Evolutionary conservation across 2,329 filamentous ascomycete genomes (phyloP).

Genomic region (Curvularia sp.): DNA sequence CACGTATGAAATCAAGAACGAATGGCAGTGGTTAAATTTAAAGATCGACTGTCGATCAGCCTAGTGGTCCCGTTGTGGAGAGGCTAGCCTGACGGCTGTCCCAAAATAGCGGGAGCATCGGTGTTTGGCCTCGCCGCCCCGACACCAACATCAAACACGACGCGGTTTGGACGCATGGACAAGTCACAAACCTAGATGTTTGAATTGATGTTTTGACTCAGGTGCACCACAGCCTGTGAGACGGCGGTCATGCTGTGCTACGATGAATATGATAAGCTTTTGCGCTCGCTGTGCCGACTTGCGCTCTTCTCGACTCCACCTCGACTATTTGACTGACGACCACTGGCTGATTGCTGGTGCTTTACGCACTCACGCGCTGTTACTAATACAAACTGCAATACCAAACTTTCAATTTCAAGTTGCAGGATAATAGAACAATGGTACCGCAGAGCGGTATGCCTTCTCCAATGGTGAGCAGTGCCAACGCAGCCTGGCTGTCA

Average conservation of each 20-base stretch:
- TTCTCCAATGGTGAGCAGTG: constrained; percentile 23
- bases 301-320: neutral
- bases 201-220: constrained; percentile 12
- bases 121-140: constrained; percentile 19
- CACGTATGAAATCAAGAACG: neutral
- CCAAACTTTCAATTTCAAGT: neutral
- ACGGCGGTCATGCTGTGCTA: constrained; percentile 11
- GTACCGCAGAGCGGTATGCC: constrained; percentile 21
- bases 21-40: neutral
- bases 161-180: constrained; percentile 19
- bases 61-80: neutral
- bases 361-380: neutral
- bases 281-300: constrained; percentile 11
- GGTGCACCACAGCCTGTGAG: neutral
- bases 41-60: constrained; percentile 1
- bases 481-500: neutral
- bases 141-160: constrained; percentile 19
- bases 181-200: constrained; percentile 12
- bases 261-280: constrained; percentile 21
- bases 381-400: neutral
- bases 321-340: neutral
- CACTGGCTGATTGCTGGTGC: constrained; percentile 1
- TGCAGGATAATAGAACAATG: constrained; percentile 13
- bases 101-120: constrained; percentile 20
- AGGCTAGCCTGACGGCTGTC: constrained; percentile 9